These are phyloP conservation scores for Cylindrotheca fusiformis DNA, from an alignment of 108 stramenopile species.

Conservation along the genomic window DNA sequence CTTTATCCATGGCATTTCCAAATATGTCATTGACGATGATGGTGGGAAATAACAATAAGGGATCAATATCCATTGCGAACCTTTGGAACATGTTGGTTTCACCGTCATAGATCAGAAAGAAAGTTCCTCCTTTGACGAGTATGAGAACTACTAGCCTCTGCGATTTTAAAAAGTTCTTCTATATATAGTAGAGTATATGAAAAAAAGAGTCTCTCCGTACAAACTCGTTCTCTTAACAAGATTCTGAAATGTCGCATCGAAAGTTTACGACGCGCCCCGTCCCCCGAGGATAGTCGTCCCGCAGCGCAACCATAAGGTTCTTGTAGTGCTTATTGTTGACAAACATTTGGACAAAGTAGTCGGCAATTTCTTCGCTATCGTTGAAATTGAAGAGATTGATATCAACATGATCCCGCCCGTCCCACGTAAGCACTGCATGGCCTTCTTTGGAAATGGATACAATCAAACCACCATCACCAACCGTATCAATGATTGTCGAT, in stretches of 20 bases:
- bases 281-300: conserved; percentile 52
- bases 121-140: too few relatives aligned
- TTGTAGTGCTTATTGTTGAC: neutral
- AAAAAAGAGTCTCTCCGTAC: too few relatives aligned
- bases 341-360: conserved; percentile 8
- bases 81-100: too few relatives aligned
- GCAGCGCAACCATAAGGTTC: conserved; percentile 16
- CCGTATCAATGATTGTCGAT: neutral
- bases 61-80: too few relatives aligned
- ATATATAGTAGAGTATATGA: too few relatives aligned
- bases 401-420: conserved; percentile 41
- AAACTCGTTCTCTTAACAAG: too few relatives aligned
- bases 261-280: conserved; percentile 45
- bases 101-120: too few relatives aligned
- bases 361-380: conserved; percentile 3
- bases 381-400: conserved; percentile 31
- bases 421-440: conserved; percentile 28
- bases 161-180: too few relatives aligned
- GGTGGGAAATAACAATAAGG: too few relatives aligned
- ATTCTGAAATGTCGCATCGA: conserved; percentile 32
- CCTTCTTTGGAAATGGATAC: conserved; percentile 10
- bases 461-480: conserved; percentile 13
- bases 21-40: too few relatives aligned
- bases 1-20: too few relatives aligned
- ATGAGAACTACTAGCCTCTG: too few relatives aligned